Percentiles rank a stretch among this genome's conserved stretches.
Evolutionary conservation across 495 filamentous ascomycete genomes (phyloP).

Genomic region (Aspergillus hancockii): DNA sequence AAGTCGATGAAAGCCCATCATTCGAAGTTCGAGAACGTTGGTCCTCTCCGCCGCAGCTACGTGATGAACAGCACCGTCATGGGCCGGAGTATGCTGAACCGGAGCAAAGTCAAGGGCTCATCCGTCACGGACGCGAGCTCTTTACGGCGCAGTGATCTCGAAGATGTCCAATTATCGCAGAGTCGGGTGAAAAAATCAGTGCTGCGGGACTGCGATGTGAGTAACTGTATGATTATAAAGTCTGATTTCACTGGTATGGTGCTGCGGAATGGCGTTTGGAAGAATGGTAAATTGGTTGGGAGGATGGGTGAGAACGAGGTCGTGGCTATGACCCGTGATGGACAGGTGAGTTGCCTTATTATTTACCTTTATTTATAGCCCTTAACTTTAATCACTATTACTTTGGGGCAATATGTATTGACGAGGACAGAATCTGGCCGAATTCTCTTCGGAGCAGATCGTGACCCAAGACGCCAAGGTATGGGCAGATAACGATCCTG

Average conservation of each 20-base stretch:
- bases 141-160: constrained; percentile 17
- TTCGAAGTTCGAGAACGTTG: constrained; percentile 20
- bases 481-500: not conserved
- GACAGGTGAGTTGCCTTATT: constrained; percentile 13
- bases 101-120: constrained; percentile 20
- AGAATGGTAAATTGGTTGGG: constrained; percentile 33
- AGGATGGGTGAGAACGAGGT: constrained; percentile 24
- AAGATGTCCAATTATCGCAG: constrained; percentile 10
- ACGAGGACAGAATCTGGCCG: not conserved
- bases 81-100: constrained; percentile 16
- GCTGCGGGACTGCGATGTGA: constrained; percentile 33
- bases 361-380: too few species aligned
- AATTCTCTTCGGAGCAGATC: not conserved
- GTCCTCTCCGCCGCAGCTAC: constrained; percentile 20
- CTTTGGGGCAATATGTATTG: not conserved
- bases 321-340: constrained; percentile 13
- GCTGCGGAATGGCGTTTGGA: constrained; percentile 39
- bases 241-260: constrained; percentile 34
- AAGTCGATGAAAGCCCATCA: constrained; percentile 13
- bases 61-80: constrained; percentile 24
- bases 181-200: constrained; percentile 21
- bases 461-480: not conserved
- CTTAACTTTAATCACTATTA: not conserved
- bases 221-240: constrained; percentile 29
- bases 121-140: constrained; percentile 22